Evolutionary conservation across 2,329 filamentous ascomycete species (phyloP).

Genomic region (Nemania sp.): DNA sequence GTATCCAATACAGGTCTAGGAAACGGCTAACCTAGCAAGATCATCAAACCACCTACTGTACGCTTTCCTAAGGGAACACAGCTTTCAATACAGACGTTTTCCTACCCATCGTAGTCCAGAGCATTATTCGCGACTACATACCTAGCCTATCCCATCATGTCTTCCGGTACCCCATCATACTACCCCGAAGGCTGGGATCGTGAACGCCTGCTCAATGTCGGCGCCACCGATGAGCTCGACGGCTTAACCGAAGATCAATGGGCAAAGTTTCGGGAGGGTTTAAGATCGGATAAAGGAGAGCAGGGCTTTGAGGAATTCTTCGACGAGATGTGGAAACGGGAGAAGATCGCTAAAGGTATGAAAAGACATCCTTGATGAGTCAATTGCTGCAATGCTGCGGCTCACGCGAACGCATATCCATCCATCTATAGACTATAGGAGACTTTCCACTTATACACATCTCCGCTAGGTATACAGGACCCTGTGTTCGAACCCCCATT

Average conservation of each 20-base stretch:
- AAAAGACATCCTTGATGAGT: neutral
- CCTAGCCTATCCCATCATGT: slow-evolving; percentile 4
- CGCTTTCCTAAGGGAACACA: too few species aligned
- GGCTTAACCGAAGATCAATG: slow-evolving; percentile 13
- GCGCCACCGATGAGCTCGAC: slow-evolving; percentile 6
- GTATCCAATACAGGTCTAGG: too few species aligned
- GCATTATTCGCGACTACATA: neutral
- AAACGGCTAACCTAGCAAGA: too few species aligned
- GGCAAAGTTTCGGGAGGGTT: slow-evolving; percentile 16
- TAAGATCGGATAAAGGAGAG: slow-evolving; percentile 23
- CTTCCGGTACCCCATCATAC: slow-evolving; percentile 15
- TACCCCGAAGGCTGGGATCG: slow-evolving; percentile 27
- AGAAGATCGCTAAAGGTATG: slow-evolving; percentile 14
- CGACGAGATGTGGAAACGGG: slow-evolving; percentile 21
- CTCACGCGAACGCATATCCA: too few species aligned
- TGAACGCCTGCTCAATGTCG: slow-evolving; percentile 23
- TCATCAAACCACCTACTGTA: too few species aligned
- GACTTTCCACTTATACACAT: neutral
- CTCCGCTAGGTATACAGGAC: slow-evolving; percentile 6
- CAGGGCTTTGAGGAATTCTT: slow-evolving; percentile 22
- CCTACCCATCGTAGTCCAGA: neutral
- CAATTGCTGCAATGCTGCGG: neutral
- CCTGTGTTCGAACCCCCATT: slow-evolving; percentile 20
- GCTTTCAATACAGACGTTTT: too few species aligned
- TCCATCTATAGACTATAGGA: too few species aligned